Conservation (phyloP, 805 yeast species). For the Metschnikowia reukaufii region DNA sequence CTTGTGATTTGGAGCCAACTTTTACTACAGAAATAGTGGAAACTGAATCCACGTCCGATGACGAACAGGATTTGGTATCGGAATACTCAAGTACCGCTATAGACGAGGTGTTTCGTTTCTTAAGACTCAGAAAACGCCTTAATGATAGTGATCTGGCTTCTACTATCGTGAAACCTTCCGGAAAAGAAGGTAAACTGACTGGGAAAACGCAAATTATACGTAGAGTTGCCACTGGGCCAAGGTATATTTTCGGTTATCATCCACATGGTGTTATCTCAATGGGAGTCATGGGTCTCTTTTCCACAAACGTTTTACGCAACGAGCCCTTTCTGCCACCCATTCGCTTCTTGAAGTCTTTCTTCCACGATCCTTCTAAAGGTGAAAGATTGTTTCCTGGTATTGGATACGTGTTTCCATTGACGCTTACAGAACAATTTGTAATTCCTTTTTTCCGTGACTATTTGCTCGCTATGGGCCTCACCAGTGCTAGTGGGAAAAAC, state of each 20-base stretch:
- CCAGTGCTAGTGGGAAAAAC: slow-evolving; percentile 77
- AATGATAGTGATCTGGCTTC: slow-evolving; percentile 27
- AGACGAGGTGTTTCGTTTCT: slow-evolving; percentile 34
- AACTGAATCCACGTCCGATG: slow-evolving; percentile 26
- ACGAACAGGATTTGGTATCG: slow-evolving; percentile 44
- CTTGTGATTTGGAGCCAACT: slow-evolving; percentile 72
- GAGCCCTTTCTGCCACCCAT: slow-evolving; percentile 43
- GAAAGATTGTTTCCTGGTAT: slow-evolving; percentile 76
- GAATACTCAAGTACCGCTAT: slow-evolving; percentile 37
- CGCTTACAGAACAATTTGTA: slow-evolving; percentile 78
- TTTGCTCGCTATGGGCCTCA: slow-evolving; percentile 73
- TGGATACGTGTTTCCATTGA: slow-evolving; percentile 68
- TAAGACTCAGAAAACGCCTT: slow-evolving; percentile 40
- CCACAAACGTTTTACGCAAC: slow-evolving; percentile 51
- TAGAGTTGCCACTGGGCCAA: slow-evolving; percentile 55
- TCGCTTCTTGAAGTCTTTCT: slow-evolving; percentile 33
- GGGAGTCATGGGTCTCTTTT: slow-evolving; percentile 84
- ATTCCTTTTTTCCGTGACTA: slow-evolving; percentile 88
- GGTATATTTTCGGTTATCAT: slow-evolving; percentile 88
- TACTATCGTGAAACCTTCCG: not conserved
- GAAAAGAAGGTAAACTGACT: not conserved
- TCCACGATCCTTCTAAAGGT: slow-evolving; percentile 71
- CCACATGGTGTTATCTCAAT: slow-evolving; percentile 96
- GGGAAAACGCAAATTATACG: slow-evolving; percentile 18
- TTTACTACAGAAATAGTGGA: slow-evolving; percentile 42